phyloP scores from a whole-genome alignment of 768 basidiomycete species.

The Trametes punicea region DNA sequence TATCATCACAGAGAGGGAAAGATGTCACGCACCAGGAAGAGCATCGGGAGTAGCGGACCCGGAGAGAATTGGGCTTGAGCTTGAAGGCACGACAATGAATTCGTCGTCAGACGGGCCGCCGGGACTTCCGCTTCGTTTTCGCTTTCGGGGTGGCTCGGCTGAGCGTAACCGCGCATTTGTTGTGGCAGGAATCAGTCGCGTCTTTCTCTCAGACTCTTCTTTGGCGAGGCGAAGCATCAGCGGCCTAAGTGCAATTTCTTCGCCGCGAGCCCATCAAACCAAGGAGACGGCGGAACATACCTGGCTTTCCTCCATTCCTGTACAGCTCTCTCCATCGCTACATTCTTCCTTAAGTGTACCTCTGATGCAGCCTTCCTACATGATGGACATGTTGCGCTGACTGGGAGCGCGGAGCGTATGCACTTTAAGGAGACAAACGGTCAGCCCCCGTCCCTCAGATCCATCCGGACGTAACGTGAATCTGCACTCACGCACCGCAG shows the following conservation, averaged over 20 bases:
- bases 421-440: conserved; percentile 46
- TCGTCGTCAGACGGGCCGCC: conserved; percentile 7
- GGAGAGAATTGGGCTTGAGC: conserved; percentile 10
- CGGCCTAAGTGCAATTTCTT: conserved; percentile 6
- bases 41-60: conserved; percentile 7
- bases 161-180: not conserved
- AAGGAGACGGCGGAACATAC: conserved; percentile 35
- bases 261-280: not conserved
- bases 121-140: conserved; percentile 25
- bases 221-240: conserved; percentile 17
- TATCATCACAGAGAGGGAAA: not conserved
- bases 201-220: conserved; percentile 9
- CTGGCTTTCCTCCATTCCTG: conserved; percentile 70
- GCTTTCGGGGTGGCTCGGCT: not conserved
- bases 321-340: conserved; percentile 66
- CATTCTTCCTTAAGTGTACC: conserved; percentile 61
- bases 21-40: not conserved
- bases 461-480: too few species aligned
- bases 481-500: conserved; percentile 45
- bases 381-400: conserved; percentile 66
- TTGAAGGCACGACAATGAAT: not conserved
- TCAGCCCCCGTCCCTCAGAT: not conserved
- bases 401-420: conserved; percentile 54
- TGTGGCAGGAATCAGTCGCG: not conserved
- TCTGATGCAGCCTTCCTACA: conserved; percentile 63